Evolutionary conservation across 2,329 filamentous ascomycete genomes (phyloP).

Genomic region (Torrubiella hemipterigena): DNA sequence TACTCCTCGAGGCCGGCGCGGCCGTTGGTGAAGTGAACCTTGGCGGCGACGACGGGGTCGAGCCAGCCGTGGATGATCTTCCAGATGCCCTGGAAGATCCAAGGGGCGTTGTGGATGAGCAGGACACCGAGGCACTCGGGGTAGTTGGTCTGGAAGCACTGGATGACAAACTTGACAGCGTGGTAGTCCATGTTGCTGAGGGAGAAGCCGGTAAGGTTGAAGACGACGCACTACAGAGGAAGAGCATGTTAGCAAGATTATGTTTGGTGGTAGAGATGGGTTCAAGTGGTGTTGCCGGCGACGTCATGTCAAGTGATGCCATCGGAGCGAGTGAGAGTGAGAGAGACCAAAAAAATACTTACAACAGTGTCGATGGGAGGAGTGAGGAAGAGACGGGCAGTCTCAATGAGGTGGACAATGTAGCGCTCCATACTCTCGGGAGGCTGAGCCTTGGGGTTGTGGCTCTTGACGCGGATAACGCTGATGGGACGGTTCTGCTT

Average conservation of each 20-base stretch:
- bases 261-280: too few species aligned
- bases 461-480: conserved; percentile 69
- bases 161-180: conserved; percentile 92
- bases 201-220: conserved; percentile 81
- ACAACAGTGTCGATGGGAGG: conserved; percentile 76
- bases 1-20: conserved; percentile 61
- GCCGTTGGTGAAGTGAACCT: conserved; percentile 79
- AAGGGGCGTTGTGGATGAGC: conserved; percentile 80
- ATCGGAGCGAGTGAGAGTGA: neutral
- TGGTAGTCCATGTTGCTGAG: conserved; percentile 91
- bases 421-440: conserved; percentile 75
- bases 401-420: conserved; percentile 91
- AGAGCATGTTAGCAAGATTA: neutral
- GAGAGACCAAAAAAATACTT: conserved; percentile 24
- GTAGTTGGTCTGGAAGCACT: conserved; percentile 91
- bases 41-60: conserved; percentile 78
- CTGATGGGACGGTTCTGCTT: conserved; percentile 78
- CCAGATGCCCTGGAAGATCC: conserved; percentile 88
- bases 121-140: conserved; percentile 76
- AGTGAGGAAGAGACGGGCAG: conserved; percentile 66
- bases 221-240: conserved; percentile 22
- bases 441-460: conserved; percentile 70
- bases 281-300: too few species aligned
- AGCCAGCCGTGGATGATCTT: conserved; percentile 84
- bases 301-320: neutral